Evolutionary conservation across 768 basidiomycete species (phyloP).

Genomic region (Gloeophyllum trabeum): DNA sequence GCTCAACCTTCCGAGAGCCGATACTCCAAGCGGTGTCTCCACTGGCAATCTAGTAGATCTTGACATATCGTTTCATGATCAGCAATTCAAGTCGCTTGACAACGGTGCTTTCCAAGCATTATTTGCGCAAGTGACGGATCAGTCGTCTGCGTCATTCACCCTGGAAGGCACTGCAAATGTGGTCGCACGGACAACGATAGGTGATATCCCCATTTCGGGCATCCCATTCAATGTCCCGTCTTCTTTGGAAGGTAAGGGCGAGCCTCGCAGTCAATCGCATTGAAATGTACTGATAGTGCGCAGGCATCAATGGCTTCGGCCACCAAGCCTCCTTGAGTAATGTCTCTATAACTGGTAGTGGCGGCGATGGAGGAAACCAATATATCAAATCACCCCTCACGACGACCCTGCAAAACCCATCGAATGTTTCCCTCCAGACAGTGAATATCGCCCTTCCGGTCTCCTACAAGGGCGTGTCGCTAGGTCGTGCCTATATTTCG

Average conservation of each 20-base stretch:
- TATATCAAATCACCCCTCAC: conserved; percentile 49
- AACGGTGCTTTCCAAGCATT: conserved; percentile 40
- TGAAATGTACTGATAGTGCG: background rate
- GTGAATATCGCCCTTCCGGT: conserved; percentile 47
- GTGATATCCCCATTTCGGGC: conserved; percentile 51
- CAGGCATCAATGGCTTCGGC: conserved; percentile 53
- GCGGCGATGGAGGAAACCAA: conserved; percentile 47
- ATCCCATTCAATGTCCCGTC: conserved; percentile 55
- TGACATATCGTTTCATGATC: conserved; percentile 41
- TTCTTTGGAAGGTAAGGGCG: conserved; percentile 32
- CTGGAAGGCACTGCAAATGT: conserved; percentile 50
- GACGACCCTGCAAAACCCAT: conserved; percentile 51
- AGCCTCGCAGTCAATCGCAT: background rate
- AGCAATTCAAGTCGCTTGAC: conserved; percentile 45
- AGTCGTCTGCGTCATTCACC: conserved; percentile 27
- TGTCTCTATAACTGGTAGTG: conserved; percentile 52
- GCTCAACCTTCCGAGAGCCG: conserved; percentile 38
- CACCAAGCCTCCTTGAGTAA: conserved; percentile 39
- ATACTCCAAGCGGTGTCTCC: conserved; percentile 49
- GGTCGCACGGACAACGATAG: conserved; percentile 48
- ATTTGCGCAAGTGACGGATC: conserved; percentile 49
- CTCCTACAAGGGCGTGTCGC: conserved; percentile 37
- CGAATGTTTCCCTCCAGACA: conserved; percentile 53
- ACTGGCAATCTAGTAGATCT: conserved; percentile 59
- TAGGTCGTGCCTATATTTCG: conserved; percentile 53